Percentiles rank a stretch among this genome's conserved stretches.
Conservation (phyloP, 306 rosid genomes). For the Rosa persica region DNA sequence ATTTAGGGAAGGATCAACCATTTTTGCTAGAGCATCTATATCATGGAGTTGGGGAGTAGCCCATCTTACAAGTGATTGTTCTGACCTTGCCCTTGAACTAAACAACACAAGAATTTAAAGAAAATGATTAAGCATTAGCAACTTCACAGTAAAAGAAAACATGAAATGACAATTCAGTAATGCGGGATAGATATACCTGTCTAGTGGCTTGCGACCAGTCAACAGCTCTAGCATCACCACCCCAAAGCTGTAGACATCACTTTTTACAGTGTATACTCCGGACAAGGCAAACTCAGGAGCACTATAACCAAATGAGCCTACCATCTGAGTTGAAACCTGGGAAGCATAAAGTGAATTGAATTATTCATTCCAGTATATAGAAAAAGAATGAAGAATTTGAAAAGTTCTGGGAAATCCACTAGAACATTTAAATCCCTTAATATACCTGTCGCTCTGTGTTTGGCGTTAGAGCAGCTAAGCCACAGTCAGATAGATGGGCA, state of each 20-base stretch:
- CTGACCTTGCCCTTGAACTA: conserved; percentile 85
- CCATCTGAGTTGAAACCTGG: conserved; percentile 94
- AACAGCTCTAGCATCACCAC: conserved; percentile 94
- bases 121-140: neutral
- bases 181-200: conserved; percentile 50
- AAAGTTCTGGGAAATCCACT: conserved; percentile 11
- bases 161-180: conserved; percentile 13
- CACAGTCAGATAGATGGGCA: conserved; percentile 89
- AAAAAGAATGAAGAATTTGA: conserved; percentile 13
- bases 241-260: conserved; percentile 98
- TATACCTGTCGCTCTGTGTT: conserved; percentile 81
- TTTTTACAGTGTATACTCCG: conserved; percentile 91
- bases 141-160: neutral
- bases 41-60: conserved; percentile 99
- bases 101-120: conserved; percentile 19
- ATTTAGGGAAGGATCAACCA: conserved; percentile 89
- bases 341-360: conserved; percentile 23
- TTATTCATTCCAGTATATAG: conserved; percentile 9
- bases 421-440: conserved; percentile 3
- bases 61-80: conserved; percentile 98
- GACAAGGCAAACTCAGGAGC: conserved; percentile 96
- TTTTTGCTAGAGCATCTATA: conserved; percentile 89
- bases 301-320: conserved; percentile 96
- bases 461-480: conserved; percentile 82
- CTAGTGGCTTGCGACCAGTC: conserved; percentile 97